These are phyloP conservation scores for Verbena officinalis DNA, from an alignment of 257 asterid genomes.

Conservation along the genomic window DNA sequence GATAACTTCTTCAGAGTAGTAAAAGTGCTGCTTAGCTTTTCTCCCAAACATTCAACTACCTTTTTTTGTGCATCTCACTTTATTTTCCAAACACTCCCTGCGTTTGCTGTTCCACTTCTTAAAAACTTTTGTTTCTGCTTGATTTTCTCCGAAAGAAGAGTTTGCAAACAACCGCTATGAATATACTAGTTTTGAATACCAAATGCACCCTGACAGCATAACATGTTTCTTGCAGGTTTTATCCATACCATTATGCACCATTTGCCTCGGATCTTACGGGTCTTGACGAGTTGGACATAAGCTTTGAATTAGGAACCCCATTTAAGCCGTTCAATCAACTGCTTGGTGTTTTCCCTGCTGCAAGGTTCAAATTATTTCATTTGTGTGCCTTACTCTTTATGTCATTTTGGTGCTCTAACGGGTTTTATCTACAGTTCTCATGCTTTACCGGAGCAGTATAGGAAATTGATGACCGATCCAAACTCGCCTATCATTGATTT, in stretches of 20 bases:
- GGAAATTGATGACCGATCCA: slow-evolving; percentile 92
- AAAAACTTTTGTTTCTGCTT: too few relatives aligned
- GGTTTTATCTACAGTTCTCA: slow-evolving; percentile 70
- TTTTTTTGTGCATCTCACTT: too few relatives aligned
- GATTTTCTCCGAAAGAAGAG: too few relatives aligned
- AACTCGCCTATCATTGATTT: slow-evolving; percentile 90
- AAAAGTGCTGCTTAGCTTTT: too few relatives aligned
- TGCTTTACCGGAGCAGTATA: slow-evolving; percentile 86
- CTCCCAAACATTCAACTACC: too few relatives aligned
- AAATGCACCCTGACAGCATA: too few relatives aligned
- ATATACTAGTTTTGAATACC: too few relatives aligned
- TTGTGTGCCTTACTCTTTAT: slow-evolving; percentile 9
- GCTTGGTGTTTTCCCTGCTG: slow-evolving; percentile 96
- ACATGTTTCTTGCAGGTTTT: slow-evolving; percentile 66
- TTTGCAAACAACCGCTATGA: too few relatives aligned
- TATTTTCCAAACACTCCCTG: too few relatives aligned
- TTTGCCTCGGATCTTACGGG: slow-evolving; percentile 95
- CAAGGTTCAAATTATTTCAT: slow-evolving; percentile 61
- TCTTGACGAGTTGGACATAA: slow-evolving; percentile 69
- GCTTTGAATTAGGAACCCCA: slow-evolving; percentile 85
- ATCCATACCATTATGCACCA: slow-evolving; percentile 97
- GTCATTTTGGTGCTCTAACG: slow-evolving; percentile 37
- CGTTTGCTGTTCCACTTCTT: too few relatives aligned
- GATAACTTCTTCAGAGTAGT: too few relatives aligned
- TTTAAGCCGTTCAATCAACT: slow-evolving; percentile 96